Evolutionary conservation across 305 asterid genomes (phyloP).

Genomic region (Solanum chacoense): DNA sequence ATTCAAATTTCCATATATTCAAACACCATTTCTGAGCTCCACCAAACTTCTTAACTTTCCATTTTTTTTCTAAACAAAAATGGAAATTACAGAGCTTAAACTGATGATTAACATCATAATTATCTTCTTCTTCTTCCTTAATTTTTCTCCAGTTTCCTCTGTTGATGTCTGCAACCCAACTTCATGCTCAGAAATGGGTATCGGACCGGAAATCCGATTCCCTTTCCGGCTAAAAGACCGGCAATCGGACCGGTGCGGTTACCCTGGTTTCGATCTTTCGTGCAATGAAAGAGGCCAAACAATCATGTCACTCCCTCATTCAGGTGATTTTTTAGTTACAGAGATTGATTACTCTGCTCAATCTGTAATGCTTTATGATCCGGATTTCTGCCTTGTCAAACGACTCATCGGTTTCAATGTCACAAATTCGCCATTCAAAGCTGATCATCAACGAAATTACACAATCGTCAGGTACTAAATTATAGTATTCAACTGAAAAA

Average conservation of each 20-base stretch:
- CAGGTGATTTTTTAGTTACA: constrained; percentile 52
- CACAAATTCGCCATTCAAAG: constrained; percentile 33
- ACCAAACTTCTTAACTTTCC: background rate
- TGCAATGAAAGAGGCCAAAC: constrained; percentile 44
- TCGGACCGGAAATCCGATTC: constrained; percentile 41
- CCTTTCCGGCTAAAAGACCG: constrained; percentile 46
- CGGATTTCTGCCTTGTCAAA: constrained; percentile 35
- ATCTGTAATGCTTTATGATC: constrained; percentile 37
- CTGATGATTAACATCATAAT: background rate
- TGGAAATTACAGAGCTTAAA: background rate
- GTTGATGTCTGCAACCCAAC: background rate
- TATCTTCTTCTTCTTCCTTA: background rate
- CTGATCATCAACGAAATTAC: constrained; percentile 13
- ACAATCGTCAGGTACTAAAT: constrained; percentile 24
- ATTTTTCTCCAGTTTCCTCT: background rate
- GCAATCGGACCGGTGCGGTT: constrained; percentile 43
- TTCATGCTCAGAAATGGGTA: background rate
- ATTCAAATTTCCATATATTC: background rate
- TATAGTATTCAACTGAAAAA: background rate
- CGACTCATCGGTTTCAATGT: constrained; percentile 37
- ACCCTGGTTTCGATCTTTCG: constrained; percentile 50
- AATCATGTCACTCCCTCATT: constrained; percentile 35
- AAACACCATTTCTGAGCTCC: background rate
- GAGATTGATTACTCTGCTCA: constrained; percentile 41
- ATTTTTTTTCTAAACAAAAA: background rate